phyloP scores from a whole-genome alignment of 441 rosid genomes.

The Adansonia grandidieri region DNA sequence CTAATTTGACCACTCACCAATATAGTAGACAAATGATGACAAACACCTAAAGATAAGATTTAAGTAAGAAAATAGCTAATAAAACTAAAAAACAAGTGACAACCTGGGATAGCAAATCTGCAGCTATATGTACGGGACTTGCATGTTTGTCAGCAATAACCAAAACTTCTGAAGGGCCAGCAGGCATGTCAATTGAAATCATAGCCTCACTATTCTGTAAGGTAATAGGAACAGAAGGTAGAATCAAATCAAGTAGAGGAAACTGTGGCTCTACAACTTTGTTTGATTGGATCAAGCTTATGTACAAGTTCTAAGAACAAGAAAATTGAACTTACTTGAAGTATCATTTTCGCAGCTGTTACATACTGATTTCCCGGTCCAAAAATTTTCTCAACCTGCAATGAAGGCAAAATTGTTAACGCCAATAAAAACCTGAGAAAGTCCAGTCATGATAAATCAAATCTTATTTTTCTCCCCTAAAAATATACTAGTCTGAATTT shows the following conservation, averaged over 20 bases:
- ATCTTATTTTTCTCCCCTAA: neutral
- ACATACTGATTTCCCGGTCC: conserved; percentile 97
- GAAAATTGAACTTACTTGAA: conserved; percentile 57
- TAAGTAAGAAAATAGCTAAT: neutral
- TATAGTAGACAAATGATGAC: neutral
- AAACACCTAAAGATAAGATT: neutral
- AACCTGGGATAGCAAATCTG: conserved; percentile 94
- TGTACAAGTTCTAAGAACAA: conserved; percentile 26
- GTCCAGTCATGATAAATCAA: neutral
- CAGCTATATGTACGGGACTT: conserved; percentile 85
- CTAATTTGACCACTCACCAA: neutral
- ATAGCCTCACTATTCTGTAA: conserved; percentile 94
- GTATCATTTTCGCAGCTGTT: conserved; percentile 95
- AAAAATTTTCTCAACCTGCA: conserved; percentile 87
- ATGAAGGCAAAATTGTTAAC: conserved; percentile 3
- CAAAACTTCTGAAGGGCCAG: conserved; percentile 93
- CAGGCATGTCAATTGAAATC: conserved; percentile 99
- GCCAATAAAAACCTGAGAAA: neutral
- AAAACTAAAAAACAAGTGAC: conserved; percentile 15
- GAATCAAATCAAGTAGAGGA: conserved; percentile 7
- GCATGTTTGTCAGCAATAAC: conserved; percentile 85
- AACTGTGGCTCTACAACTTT: neutral
- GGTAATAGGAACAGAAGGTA: conserved; percentile 19
- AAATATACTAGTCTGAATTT: neutral
- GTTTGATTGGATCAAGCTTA: neutral